Evolutionary conservation across 2,329 filamentous ascomycete species (phyloP), one percentile per base, ranked within the genome.

Genomic region (Emergomyces orientalis): DNA sequence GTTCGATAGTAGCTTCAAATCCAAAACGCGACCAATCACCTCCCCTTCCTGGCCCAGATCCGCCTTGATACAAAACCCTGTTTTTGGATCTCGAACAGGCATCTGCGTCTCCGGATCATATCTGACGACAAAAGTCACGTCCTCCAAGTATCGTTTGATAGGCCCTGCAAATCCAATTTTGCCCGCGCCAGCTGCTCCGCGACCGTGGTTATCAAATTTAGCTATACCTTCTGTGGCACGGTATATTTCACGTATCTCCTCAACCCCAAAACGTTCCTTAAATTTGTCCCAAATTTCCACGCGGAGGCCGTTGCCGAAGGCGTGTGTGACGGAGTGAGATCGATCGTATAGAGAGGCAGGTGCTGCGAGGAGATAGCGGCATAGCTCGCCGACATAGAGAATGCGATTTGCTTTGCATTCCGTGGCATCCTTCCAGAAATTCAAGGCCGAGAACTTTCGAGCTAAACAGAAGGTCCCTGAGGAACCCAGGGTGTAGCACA

Each of bases 241-340:
- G 64, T 80, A 81, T 64, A 80, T 80, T 63, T 81, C 79, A 8
- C 78, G 72, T 49, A 81, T 76, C 67, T 80, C 79, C 1, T 73
- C 72, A 0, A 81, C 73, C 0, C 69, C 71, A 65, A 79, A 80
- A 2, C 78, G 71, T 25, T 73, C 65, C 41, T 74, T 75, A 69
- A 81, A 81, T 43, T 72, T 75, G 56, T 79, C 74, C 79, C 79
- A 81, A 52, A 81, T 78, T 60, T 81, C 79, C 0, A 71, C 73
- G 1, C 78, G 73, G 11, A 82, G 67, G 0, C 80, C 80, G 59
- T 82, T 82, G 0, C 80, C 80, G n/a, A 69, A 68, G 2, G 77
- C 78, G 0, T 78, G 74, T 27, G 77, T 77, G 63, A 78, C 77
- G 3, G 72, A 69, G 66, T 82, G 80, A 25, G 73, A 69, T 14